These are phyloP conservation scores for Trypanosoma boissoni DNA, from an alignment of 208 protist genomes.

Conservation along the genomic window DNA sequence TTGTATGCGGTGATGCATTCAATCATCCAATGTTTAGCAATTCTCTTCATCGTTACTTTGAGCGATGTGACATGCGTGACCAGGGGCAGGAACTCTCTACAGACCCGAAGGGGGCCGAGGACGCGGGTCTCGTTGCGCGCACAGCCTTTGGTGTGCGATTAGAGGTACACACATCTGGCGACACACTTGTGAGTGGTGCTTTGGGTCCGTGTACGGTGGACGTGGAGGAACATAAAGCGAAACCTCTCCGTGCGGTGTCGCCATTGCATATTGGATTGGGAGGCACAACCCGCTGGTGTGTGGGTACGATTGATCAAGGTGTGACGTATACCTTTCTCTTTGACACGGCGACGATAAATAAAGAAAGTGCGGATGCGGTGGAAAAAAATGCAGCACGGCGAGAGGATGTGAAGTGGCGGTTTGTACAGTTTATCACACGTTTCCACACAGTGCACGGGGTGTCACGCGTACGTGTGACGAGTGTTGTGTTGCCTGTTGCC, in stretches of 20 bases:
- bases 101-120: not conserved
- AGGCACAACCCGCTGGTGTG: constrained; percentile 63
- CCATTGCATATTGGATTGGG: constrained; percentile 57
- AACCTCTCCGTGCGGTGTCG: constrained; percentile 30
- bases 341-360: constrained; percentile 66
- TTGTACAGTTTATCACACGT: constrained; percentile 93
- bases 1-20: constrained; percentile 96
- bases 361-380: not conserved
- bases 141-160: constrained; percentile 70
- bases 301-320: constrained; percentile 57
- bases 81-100: not conserved
- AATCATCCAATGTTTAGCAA: constrained; percentile 79
- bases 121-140: constrained; percentile 23
- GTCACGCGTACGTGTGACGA: constrained; percentile 88
- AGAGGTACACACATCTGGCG: constrained; percentile 66
- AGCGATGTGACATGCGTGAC: constrained; percentile 47
- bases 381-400: not conserved
- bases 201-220: constrained; percentile 70
- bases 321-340: constrained; percentile 71
- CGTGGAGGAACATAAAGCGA: constrained; percentile 37
- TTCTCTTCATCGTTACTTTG: constrained; percentile 73
- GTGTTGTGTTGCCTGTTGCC: constrained; percentile 62
- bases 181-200: constrained; percentile 67
- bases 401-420: constrained; percentile 45
- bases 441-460: constrained; percentile 88